phyloP scores from a whole-genome alignment of 352 stramenopile species.

The Peronosclerospora sorghi region DNA sequence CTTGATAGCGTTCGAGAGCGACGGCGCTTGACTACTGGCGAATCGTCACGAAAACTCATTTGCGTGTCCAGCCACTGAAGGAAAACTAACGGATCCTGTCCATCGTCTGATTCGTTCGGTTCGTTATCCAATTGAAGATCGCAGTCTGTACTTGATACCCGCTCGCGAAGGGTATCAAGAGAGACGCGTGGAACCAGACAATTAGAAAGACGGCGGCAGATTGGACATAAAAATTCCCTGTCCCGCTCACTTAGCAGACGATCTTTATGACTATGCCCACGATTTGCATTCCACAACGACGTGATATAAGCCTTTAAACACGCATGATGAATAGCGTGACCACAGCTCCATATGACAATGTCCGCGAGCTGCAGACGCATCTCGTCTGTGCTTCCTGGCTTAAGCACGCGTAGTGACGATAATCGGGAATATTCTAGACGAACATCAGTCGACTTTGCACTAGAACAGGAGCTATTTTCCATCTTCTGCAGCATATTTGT shows the following conservation, averaged over 20 bases:
- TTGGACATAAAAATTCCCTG: slow-evolving; percentile 66
- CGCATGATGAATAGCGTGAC: slow-evolving; percentile 51
- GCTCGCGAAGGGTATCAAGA: slow-evolving; percentile 4
- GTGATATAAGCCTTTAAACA: slow-evolving; percentile 65
- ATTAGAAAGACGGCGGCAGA: slow-evolving; percentile 68
- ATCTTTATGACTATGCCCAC: slow-evolving; percentile 39
- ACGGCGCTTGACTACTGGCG: slow-evolving; percentile 24
- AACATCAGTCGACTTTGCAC: slow-evolving; percentile 2
- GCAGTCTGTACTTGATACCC: too few relatives aligned
- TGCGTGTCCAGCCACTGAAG: slow-evolving; percentile 39
- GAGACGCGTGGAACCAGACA: slow-evolving; percentile 46
- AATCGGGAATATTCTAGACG: slow-evolving; percentile 9
- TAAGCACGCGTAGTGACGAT: slow-evolving; percentile 18
- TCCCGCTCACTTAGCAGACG: slow-evolving; percentile 55
- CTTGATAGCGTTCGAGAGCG: slow-evolving; percentile 30
- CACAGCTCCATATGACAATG: slow-evolving; percentile 55
- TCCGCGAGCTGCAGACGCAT: slow-evolving; percentile 32
- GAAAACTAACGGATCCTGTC: slow-evolving; percentile 28
- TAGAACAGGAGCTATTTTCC: slow-evolving; percentile 3
- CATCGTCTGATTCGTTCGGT: too few relatives aligned
- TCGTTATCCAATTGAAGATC: too few relatives aligned
- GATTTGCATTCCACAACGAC: slow-evolving; percentile 56
- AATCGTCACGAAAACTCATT: slow-evolving; percentile 42
- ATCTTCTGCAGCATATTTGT: slow-evolving; percentile 40
- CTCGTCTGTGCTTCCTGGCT: slow-evolving; percentile 18